A percentile compares a stretch with the other conserved stretches of the same genome.
phyloP scores from a whole-genome alignment of 345 rosid genomes.

The Garcia nutans region DNA sequence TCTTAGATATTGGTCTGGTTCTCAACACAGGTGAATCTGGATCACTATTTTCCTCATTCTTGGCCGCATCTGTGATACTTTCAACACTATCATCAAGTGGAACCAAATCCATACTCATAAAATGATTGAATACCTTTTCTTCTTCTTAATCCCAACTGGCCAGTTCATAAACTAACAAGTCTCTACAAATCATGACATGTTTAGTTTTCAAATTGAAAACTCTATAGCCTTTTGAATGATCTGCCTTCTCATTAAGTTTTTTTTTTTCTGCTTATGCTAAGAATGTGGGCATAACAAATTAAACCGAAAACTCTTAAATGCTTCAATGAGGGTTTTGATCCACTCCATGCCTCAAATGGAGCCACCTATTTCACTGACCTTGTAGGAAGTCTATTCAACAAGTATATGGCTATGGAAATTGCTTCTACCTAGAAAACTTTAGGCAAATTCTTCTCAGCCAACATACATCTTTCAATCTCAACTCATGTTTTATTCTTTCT shows the following conservation, averaged over 20 bases:
- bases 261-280: neutral
- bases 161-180: conserved; percentile 3
- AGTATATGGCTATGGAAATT: neutral
- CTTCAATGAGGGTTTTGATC: neutral
- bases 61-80: too few species aligned
- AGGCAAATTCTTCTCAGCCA: neutral
- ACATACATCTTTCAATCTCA: too few species aligned
- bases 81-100: too few species aligned
- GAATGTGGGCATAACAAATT: neutral
- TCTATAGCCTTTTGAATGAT: neutral
- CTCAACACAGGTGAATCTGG: too few species aligned
- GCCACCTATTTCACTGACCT: neutral
- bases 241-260: neutral
- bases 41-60: too few species aligned
- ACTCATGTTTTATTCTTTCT: too few species aligned
- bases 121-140: too few species aligned
- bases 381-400: conserved; percentile 4
- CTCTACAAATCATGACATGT: neutral
- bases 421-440: neutral
- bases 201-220: neutral
- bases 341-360: neutral
- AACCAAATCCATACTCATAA: too few species aligned
- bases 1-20: too few species aligned
- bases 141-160: neutral
- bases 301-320: too few species aligned